Evolutionary conservation across 1,284 basidiomycete species (phyloP).

Genomic region (Cronartium ribicola): DNA sequence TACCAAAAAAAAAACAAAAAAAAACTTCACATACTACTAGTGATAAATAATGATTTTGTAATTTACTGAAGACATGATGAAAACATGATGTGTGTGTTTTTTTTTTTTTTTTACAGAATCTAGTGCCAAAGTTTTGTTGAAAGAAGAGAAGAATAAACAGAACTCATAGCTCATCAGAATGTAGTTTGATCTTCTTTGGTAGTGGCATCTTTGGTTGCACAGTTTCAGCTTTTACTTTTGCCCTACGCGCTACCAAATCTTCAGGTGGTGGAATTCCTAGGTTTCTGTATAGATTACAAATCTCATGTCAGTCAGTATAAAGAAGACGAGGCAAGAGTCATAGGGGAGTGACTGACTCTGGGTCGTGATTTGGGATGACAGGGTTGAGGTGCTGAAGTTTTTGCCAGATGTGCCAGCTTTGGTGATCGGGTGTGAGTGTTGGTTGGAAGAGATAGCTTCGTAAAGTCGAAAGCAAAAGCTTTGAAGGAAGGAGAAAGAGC

Average conservation of each 20-base stretch:
- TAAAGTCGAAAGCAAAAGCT: not conserved
- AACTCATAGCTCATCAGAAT: constrained; percentile 3
- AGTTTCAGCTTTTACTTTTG: not conserved
- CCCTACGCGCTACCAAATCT: constrained; percentile 1
- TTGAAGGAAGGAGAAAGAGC: not conserved
- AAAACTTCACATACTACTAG: too few relatives aligned
- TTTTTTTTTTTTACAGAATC: too few relatives aligned
- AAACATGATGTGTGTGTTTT: too few relatives aligned
- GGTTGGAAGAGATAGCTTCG: not conserved
- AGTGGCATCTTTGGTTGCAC: constrained; percentile 2
- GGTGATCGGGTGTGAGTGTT: not conserved
- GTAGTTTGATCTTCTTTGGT: constrained; percentile 1
- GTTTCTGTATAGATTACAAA: not conserved
- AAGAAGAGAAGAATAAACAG: too few relatives aligned
- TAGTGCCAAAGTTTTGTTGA: too few relatives aligned
- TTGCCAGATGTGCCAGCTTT: constrained; percentile 4
- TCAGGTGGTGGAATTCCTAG: constrained; percentile 1
- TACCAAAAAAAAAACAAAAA: too few relatives aligned
- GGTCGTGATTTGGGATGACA: constrained; percentile 3
- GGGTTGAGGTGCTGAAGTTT: constrained; percentile 8
- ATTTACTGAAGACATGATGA: too few relatives aligned
- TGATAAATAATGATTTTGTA: too few relatives aligned
- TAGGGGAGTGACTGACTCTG: not conserved
- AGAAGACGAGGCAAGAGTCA: not conserved
- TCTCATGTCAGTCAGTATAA: not conserved